Percentiles rank a stretch among this genome's conserved stretches.
Evolutionary conservation across 2,329 filamentous ascomycete species (phyloP).

Genomic region (Ophiocordyceps unilateralis): DNA sequence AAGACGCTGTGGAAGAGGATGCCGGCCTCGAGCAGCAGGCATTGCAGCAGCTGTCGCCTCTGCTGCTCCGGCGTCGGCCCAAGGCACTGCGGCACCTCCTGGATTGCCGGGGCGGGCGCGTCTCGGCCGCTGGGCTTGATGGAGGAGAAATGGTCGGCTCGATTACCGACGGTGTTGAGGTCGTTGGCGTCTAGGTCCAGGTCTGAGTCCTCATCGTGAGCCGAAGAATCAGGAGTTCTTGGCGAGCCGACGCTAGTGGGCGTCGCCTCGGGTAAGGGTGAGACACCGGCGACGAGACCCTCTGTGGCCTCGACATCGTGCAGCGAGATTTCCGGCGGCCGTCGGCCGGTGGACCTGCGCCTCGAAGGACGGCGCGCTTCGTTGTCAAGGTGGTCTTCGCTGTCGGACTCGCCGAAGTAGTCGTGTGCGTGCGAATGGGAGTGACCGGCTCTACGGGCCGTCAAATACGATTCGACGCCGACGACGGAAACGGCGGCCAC

Average conservation of each 20-base stretch:
- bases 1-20: conserved; percentile 77
- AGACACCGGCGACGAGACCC: conserved; percentile 39
- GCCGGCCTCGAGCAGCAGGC: conserved; percentile 62
- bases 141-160: conserved; percentile 10
- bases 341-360: conserved; percentile 18
- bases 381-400: conserved; percentile 7
- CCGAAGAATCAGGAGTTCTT: conserved; percentile 10
- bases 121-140: conserved; percentile 8
- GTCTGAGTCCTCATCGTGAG: conserved; percentile 26
- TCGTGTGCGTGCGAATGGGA: conserved; percentile 36
- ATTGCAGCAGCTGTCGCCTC: conserved; percentile 56
- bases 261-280: conserved; percentile 38
- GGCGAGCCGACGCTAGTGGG: conserved; percentile 13
- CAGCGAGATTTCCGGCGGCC: conserved; percentile 31
- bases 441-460: conserved; percentile 47
- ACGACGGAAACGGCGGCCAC: conserved; percentile 67
- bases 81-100: conserved; percentile 7
- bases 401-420: conserved; percentile 27
- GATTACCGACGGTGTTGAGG: conserved; percentile 23
- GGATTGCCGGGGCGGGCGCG: conserved; percentile 1
- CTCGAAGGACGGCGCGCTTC: conserved; percentile 17
- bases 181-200: conserved; percentile 45
- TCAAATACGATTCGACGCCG: conserved; percentile 76
- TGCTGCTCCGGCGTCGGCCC: conserved; percentile 32
- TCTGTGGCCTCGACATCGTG: conserved; percentile 33